phyloP scores from a whole-genome alignment of 2,329 filamentous ascomycete genomes.

The Cladosporium sp. region DNA sequence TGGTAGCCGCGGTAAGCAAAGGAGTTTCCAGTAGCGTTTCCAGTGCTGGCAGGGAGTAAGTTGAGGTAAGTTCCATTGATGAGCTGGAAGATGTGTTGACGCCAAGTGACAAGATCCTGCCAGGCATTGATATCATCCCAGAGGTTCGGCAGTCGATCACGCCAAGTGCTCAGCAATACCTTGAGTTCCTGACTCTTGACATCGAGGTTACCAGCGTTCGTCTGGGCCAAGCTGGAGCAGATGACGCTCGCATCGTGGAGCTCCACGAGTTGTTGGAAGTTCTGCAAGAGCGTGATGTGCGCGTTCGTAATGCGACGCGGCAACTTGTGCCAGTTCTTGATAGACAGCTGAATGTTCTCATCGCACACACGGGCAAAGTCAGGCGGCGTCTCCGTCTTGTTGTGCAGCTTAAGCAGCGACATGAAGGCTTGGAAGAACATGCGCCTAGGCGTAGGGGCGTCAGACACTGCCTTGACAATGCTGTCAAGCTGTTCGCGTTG shows the following conservation, averaged over 20 bases:
- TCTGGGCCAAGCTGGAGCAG: constrained; percentile 81
- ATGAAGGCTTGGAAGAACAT: constrained; percentile 99
- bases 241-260: constrained; percentile 97
- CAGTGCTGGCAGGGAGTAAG: constrained; percentile 73
- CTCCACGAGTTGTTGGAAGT: constrained; percentile 97
- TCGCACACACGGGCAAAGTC: constrained; percentile 92
- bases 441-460: constrained; percentile 87
- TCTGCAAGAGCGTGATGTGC: constrained; percentile 89
- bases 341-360: constrained; percentile 93
- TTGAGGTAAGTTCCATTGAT: constrained; percentile 93
- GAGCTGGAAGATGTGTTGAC: constrained; percentile 95
- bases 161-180: constrained; percentile 87
- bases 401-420: constrained; percentile 89
- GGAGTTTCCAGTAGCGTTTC: constrained; percentile 81
- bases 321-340: constrained; percentile 98
- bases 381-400: constrained; percentile 71
- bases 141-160: constrained; percentile 89
- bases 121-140: constrained; percentile 99
- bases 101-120: constrained; percentile 99
- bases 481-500: constrained; percentile 86
- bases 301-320: constrained; percentile 89
- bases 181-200: constrained; percentile 95
- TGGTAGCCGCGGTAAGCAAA: constrained; percentile 97
- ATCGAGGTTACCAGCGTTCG: constrained; percentile 80
- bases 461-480: constrained; percentile 94